Base-by-base conservation (phyloP, 345 rosid genomes). In the Aurinia saxatilis region DNA sequence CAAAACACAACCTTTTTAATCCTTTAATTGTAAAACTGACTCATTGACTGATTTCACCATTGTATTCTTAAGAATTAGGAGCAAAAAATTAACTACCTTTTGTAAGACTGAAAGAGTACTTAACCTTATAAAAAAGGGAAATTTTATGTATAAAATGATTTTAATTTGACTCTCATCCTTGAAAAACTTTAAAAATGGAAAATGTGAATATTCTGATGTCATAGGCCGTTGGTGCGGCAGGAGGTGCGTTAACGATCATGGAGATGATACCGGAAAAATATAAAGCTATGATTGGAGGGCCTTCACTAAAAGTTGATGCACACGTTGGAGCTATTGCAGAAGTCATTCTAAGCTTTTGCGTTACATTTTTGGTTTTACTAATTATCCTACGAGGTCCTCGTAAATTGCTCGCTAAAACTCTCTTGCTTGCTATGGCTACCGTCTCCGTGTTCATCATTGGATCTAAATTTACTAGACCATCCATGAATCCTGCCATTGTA, bases 401-500 rank as follows among this genome's bases (percentile, higher is more conserved):
- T 1, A 84, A 61, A 61, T 6, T 65, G 5, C 49, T 93, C 4
- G 45, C 81, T 36, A 81, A 75, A 66, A 74, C 82, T 3, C 88
- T 80, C 81, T 55, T 90, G 76, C 82, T 90, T 52, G 84, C 99
- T 14, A 45, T 79, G 16, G 81, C 78, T 12, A 85, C 95, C 27
- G 82, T 90, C 10, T 66, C 75, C 0, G 73, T 95, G 63, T 79
- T 95, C 45, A 53, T 84, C 36, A 29, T 79, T 0, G 97, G 99
- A 5, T 54, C 82, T 60, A 54, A 68, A 6, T 88, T 84, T 68
- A 90, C 99, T 3, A 95, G 95, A 46, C 99, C 97, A 56, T 82
- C 91, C 72, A 86, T 95, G 97, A 95, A 95, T 76, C 99, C 99
- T 25, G 99, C 95, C 70, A 84, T 82, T 84, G 99, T 93, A 76